Percentiles rank a stretch among this genome's conserved stretches.
phyloP scores from a whole-genome alignment of 2,329 filamentous ascomycete species.

The Penicillium sp. region DNA sequence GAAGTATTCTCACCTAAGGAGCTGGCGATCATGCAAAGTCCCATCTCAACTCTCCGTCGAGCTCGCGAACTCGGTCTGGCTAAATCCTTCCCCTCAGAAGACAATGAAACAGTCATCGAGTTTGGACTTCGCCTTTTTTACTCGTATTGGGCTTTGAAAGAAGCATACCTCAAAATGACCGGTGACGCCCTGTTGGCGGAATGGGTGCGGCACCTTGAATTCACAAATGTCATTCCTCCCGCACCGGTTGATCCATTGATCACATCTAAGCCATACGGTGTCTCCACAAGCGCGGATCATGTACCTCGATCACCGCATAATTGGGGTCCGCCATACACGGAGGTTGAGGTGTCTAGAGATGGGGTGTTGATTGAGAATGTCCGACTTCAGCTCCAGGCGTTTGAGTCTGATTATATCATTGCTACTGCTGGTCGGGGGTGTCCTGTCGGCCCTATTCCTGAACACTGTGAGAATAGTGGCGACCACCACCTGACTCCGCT shows the following conservation, averaged over 20 bases:
- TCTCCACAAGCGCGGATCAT: slow-evolving; percentile 4
- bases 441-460: slow-evolving; percentile 19
- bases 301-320: slow-evolving; percentile 16
- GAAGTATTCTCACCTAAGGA: slow-evolving; percentile 63
- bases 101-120: slow-evolving; percentile 45
- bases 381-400: slow-evolving; percentile 60
- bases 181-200: slow-evolving; percentile 65
- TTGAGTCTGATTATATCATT: slow-evolving; percentile 62
- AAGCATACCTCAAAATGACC: slow-evolving; percentile 69
- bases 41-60: slow-evolving; percentile 29
- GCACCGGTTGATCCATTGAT: slow-evolving; percentile 23
- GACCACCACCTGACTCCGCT: slow-evolving; percentile 15
- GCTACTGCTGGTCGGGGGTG: slow-evolving; percentile 50
- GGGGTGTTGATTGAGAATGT: slow-evolving; percentile 55
- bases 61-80: slow-evolving; percentile 21
- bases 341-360: slow-evolving; percentile 56
- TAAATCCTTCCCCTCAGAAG: slow-evolving; percentile 10
- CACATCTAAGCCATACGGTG: slow-evolving; percentile 12
- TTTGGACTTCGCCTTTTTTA: slow-evolving; percentile 65
- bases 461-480: slow-evolving; percentile 4
- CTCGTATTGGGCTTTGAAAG: slow-evolving; percentile 67
- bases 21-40: slow-evolving; percentile 57
- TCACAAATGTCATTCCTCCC: slow-evolving; percentile 60
- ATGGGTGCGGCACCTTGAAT: slow-evolving; percentile 65
- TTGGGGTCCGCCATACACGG: slow-evolving; percentile 45